Conservation (phyloP, 129 eudicot genomes). For the Artemisia annua region DNA sequence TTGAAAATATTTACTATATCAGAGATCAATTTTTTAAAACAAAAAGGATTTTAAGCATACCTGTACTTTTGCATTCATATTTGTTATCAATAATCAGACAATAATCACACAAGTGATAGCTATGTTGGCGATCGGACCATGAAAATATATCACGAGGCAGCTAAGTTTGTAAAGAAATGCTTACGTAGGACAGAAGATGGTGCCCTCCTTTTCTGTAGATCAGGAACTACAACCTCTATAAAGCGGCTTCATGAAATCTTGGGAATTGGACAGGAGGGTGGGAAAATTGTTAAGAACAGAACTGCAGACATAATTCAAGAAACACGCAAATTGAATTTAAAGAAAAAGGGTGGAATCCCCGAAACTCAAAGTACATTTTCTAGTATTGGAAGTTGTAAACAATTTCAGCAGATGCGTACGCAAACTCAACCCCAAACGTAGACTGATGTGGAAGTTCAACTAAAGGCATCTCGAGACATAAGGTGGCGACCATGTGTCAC, state of each 20-base stretch:
- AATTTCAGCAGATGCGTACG: conserved; percentile 34
- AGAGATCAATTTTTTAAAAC: too few relatives aligned
- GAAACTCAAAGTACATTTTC: conserved; percentile 42
- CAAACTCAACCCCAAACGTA: conserved; percentile 43
- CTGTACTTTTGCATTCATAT: too few relatives aligned
- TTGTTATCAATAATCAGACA: too few relatives aligned
- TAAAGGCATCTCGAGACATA: conserved; percentile 99
- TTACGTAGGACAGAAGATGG: conserved; percentile 60
- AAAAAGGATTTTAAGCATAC: too few relatives aligned
- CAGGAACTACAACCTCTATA: conserved; percentile 79
- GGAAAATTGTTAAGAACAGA: conserved; percentile 63
- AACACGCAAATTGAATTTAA: conserved; percentile 65
- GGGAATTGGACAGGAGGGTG: too few relatives aligned
- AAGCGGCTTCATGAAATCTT: too few relatives aligned
- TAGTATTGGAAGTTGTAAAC: conserved; percentile 25
- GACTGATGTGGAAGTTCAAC: conserved; percentile 63
- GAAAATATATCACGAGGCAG: conserved; percentile 53
- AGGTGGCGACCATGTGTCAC: conserved; percentile 66
- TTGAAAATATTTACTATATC: too few relatives aligned
- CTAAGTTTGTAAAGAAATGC: conserved; percentile 54
- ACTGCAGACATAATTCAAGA: conserved; percentile 84
- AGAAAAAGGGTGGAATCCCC: conserved; percentile 46
- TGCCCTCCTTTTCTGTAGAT: conserved; percentile 67
- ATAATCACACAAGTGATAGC: conserved; percentile 48
- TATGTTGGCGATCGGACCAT: conserved; percentile 57